Evolutionary conservation across 2,329 filamentous ascomycete species (phyloP), one percentile per base, ranked within the genome.

Genomic region (Leptosphaerulina australis): DNA sequence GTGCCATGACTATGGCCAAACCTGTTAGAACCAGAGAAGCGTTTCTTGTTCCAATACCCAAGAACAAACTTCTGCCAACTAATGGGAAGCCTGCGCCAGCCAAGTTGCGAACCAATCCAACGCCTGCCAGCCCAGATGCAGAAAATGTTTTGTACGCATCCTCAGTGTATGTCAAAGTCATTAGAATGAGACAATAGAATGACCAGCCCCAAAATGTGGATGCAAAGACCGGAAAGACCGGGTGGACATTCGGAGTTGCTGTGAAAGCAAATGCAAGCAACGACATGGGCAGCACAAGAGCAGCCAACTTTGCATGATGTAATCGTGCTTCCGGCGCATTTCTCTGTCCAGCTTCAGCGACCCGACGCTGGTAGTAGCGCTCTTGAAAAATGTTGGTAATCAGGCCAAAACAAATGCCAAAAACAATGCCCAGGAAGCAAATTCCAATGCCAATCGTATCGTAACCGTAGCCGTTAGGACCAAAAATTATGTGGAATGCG

Each of bases 151-250:
- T 75, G 53, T 80, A 80, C 5, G 75, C 74, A 51, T 80, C 78
- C 44, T 79, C 77, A 2, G 76, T 78, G 51, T 78, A 80, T 4
- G 74, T 77, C 26, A 79, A 72, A 1, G 77, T 77, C 70, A 78
- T 79, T 3, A 81, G 67, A 36, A 80, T 80, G 0, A 81, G 69
- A 1, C 76, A 76, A 43, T 80, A 79, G 54, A 81, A 80, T 4
- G 73, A 76, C 67, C 76, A 79, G 0, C 79, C 80, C 66, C 80
- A 81, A 14, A 80, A 74, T 0, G 74, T 71, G 0, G 76, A 77
- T 2, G 77, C 79, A 11, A 82, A 59, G 4, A 82, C 76, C 0
- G 80, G 78, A 3, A 80, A 73, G 40, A 81, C 72, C 0, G 64
- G 60, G 22, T 67, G 66, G 7, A 71, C 54, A 1, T 44, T 37